Base-by-base conservation (phyloP, 192 early-diverging fungal species). In the Backusella mclennaniae region DNA sequence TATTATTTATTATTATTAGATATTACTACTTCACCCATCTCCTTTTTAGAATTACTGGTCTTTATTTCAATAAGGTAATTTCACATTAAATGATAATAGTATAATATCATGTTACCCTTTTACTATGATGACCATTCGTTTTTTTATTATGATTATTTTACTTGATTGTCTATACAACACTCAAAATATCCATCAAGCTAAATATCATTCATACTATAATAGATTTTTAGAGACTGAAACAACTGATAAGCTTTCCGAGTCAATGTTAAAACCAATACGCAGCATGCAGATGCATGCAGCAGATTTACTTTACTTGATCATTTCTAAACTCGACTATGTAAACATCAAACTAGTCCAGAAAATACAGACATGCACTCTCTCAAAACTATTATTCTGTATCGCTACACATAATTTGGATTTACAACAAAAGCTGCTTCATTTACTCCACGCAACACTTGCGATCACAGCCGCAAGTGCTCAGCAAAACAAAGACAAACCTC, bases 301-400 rank as follows among this genome's bases (percentile, higher is more conserved):
- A 3, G 90, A 93, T 33, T 85, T 92, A 67, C 71, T 93, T 23
- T 79, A 88, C 68, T 76, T 84, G 21, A 84, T 93, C 33, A 80
- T 93, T 23, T 80, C 84, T 35, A 85, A 83, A 63, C 77, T 85
- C 15, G 89, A 92, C 23, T 77, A 77, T 59, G 76, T 91, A 33
- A 87, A 91, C 67, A 80, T 80, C 39, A 69, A 80, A 4, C 76
- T 90, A 6, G 69, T 87, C 23, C 68, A 80, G 4, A 80, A 85
- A 33, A 88, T 90, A 33, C 89, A 92, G 73, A 80, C 83, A 41
- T 78, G 76, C 3, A 77, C 81, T 0, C 77, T 92, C 23, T 79
- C 83, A 33, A 92, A 92, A 77, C 71, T 93, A 42, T 81, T 91
- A 8, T 90, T 81, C 49, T 91, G 90, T 69, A 89, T 93, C 66